Evolutionary conservation across 352 stramenopile genomes (phyloP).

Genomic region (Phytophthora sansomeana): DNA sequence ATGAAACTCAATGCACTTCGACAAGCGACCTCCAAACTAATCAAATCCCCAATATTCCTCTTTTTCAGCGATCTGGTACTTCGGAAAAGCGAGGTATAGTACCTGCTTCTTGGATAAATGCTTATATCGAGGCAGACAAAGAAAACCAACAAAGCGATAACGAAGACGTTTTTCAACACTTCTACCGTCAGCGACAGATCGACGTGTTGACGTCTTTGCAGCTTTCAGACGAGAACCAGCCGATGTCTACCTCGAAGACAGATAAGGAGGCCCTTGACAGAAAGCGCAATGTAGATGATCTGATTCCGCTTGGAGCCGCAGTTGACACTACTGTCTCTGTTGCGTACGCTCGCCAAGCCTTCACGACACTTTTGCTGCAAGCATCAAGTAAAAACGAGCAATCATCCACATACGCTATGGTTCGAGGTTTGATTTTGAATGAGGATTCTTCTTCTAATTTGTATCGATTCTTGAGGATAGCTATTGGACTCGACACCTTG

Average conservation of each 20-base stretch:
- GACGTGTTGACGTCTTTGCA: not conserved
- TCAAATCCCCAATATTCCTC: constrained; percentile 5
- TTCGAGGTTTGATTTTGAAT: constrained; percentile 29
- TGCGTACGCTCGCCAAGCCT: constrained; percentile 38
- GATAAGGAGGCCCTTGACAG: not conserved
- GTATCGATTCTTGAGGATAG: constrained; percentile 32
- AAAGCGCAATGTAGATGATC: constrained; percentile 18
- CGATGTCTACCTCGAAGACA: not conserved
- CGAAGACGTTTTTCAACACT: constrained; percentile 20
- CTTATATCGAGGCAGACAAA: constrained; percentile 31
- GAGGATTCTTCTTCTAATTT: constrained; percentile 25
- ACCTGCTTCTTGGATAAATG: constrained; percentile 7
- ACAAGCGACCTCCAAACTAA: not conserved
- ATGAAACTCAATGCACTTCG: not conserved
- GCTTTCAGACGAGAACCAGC: not conserved
- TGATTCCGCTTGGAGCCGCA: constrained; percentile 39
- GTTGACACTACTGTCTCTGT: constrained; percentile 41
- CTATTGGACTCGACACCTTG: constrained; percentile 33
- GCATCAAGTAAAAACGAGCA: constrained; percentile 9
- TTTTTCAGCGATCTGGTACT: not conserved
- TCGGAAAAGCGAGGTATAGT: not conserved
- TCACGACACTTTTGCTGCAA: constrained; percentile 38
- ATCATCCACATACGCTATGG: constrained; percentile 20
- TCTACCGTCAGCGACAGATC: constrained; percentile 7
- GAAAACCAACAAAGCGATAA: constrained; percentile 28